Percentiles rank a stretch among this genome's conserved stretches.
Evolutionary conservation across 2,329 filamentous ascomycete genomes (phyloP).

Genomic region (Nothomitra cinnamomea): DNA sequence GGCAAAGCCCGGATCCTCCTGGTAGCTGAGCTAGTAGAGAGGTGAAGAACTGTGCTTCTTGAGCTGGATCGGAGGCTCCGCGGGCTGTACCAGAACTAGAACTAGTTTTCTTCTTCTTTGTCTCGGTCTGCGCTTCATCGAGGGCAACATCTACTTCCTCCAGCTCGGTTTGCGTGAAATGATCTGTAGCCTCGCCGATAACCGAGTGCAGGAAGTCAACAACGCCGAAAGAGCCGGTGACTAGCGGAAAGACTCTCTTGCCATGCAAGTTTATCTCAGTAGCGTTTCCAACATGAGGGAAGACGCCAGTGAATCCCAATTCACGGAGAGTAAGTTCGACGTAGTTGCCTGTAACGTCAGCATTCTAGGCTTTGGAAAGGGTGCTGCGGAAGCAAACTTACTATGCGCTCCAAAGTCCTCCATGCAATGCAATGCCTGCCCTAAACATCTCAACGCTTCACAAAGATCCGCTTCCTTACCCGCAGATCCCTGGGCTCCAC

Average conservation of each 20-base stretch:
- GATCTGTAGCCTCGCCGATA: constrained; percentile 58
- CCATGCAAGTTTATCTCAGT: constrained; percentile 50
- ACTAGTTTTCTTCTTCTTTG: constrained; percentile 18
- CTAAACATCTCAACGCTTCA: constrained; percentile 60
- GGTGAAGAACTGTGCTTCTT: constrained; percentile 39
- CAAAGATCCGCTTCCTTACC: constrained; percentile 64
- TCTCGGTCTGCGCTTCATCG: constrained; percentile 35
- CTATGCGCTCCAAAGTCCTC: constrained; percentile 42
- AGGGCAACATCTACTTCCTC: constrained; percentile 64
- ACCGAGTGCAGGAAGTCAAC: constrained; percentile 76
- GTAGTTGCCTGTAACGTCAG: constrained; percentile 41
- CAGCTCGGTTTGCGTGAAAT: constrained; percentile 72
- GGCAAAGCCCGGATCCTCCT: constrained; percentile 29
- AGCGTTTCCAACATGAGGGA: constrained; percentile 52
- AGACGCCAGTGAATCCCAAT: constrained; percentile 50
- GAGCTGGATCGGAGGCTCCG: constrained; percentile 25
- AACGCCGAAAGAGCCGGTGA: constrained; percentile 58
- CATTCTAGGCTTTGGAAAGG: not conserved
- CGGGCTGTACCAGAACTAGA: constrained; percentile 21
- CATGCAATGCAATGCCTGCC: constrained; percentile 59
- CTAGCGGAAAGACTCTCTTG: constrained; percentile 52
- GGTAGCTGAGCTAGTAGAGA: constrained; percentile 62
- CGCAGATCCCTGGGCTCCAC: constrained; percentile 36
- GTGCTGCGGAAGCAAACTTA: not conserved
- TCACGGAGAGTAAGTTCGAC: constrained; percentile 62